Base-by-base conservation (phyloP, 2,329 filamentous ascomycete genomes). In the Seiridium unicorne region DNA sequence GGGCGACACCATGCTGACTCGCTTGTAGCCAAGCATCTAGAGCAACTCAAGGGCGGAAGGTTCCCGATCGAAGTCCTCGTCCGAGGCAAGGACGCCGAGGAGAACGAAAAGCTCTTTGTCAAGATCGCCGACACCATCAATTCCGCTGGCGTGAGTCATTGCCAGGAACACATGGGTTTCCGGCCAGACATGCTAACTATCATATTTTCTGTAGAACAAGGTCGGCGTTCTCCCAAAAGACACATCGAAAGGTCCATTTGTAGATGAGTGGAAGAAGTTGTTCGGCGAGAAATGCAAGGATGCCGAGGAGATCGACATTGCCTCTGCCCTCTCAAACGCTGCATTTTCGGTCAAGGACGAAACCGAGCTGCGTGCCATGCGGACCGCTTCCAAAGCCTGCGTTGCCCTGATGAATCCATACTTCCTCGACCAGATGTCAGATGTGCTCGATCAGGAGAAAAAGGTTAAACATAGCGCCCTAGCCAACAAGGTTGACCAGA, bases 381-480 rank as follows among this genome's bases (percentile, higher is more conserved):
- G 96, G 71, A 96, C 94, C 67, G 93, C 94, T 4, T 95, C 95
- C 59, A 91, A 95, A 72, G 94, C 95, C 51, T 97, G 93, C 68
- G 94, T 96, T 65, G 93, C 93, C 61, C 81, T 98, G 62, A 96
- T 98, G 89, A 92, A 92, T 55, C 92, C 94, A 61, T 99, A 95
- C 76, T 98, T 98, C 74, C 89, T 99, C 65, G 95, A 99, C 72
- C 93, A 97, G 74, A 98, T 99, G 93, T 97, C 94, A 55, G 90
- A 91, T 68, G 90, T 98, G 57, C 86, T 99, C 62, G 95, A 99
- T 71, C 90, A 93, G 66, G 96, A 98, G 75, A 97, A 97, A 81
- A 97, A 97, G 73, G 92, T 98, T 72, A 95, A 93, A 64, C 95
- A 99, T 77, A 91, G 89, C 65, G 84, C 84, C 2, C 84, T 99